Percentiles rank a stretch among this genome's conserved stretches.
phyloP scores from a whole-genome alignment of 352 stramenopile species.

The Phytophthora nicotianae region DNA sequence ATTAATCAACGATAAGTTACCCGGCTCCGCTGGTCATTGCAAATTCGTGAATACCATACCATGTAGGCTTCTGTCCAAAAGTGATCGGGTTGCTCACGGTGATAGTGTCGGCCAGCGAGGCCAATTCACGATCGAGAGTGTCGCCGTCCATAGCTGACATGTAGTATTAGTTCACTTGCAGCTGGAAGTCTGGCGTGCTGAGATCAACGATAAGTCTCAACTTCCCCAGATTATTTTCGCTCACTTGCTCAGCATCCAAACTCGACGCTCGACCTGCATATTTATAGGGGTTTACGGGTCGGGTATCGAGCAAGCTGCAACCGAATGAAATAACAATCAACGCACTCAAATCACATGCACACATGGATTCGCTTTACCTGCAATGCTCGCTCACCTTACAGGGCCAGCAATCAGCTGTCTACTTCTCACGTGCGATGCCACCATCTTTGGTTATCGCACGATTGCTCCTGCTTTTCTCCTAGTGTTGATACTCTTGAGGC shows the following conservation, averaged over 20 bases:
- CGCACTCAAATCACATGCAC: constrained; percentile 29
- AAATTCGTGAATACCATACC: constrained; percentile 41
- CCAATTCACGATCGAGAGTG: constrained; percentile 70
- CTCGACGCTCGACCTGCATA: constrained; percentile 8
- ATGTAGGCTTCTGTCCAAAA: constrained; percentile 70
- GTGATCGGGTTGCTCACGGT: constrained; percentile 82
- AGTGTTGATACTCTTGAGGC: constrained; percentile 18
- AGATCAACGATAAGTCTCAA: not conserved
- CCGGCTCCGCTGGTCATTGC: not conserved
- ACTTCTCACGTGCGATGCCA: constrained; percentile 16
- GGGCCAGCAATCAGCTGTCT: constrained; percentile 25
- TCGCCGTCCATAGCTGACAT: constrained; percentile 39
- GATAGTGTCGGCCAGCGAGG: constrained; percentile 72
- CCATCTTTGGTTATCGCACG: constrained; percentile 5
- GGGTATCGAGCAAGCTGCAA: not conserved
- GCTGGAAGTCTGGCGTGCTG: not conserved
- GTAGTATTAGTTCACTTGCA: not conserved
- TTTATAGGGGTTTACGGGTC: constrained; percentile 15
- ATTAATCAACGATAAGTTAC: constrained; percentile 4
- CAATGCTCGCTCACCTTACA: constrained; percentile 23
- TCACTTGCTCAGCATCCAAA: not conserved
- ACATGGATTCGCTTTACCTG: constrained; percentile 32
- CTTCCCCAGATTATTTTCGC: constrained; percentile 26
- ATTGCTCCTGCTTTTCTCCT: constrained; percentile 20
- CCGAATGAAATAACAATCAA: constrained; percentile 10